Percentiles rank a stretch among this genome's conserved stretches.
phyloP scores from a whole-genome alignment of 192 early-diverging fungal species.

The Backusella westeae region DNA sequence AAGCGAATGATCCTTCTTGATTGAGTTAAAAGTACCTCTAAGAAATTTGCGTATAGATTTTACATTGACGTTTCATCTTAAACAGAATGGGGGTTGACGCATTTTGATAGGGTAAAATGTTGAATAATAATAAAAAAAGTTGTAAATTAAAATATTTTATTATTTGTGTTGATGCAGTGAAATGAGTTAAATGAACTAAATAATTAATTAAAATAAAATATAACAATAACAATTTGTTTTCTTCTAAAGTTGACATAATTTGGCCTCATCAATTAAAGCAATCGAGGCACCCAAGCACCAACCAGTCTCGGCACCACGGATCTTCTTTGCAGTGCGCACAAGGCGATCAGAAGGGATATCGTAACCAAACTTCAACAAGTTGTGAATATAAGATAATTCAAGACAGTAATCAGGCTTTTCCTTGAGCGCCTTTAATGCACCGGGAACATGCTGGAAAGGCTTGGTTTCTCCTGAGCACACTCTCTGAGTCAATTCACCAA shows the following conservation, averaged over 20 bases:
- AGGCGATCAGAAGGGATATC: conserved; percentile 67
- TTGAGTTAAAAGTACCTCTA: too few relatives aligned
- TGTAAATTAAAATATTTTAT: conserved; percentile 9
- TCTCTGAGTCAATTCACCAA: conserved; percentile 64
- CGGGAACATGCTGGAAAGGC: conserved; percentile 48
- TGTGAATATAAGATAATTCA: conserved; percentile 87
- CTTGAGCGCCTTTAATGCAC: conserved; percentile 47
- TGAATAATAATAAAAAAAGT: too few relatives aligned
- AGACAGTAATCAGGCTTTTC: conserved; percentile 79
- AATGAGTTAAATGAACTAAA: neutral
- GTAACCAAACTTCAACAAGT: conserved; percentile 81
- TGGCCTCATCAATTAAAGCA: conserved; percentile 66
- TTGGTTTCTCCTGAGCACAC: conserved; percentile 65
- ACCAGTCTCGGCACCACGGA: conserved; percentile 91
- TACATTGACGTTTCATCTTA: too few relatives aligned
- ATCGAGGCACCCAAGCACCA: conserved; percentile 96
- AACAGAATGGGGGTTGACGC: too few relatives aligned
- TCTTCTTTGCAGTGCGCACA: conserved; percentile 87
- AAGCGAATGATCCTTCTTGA: too few relatives aligned
- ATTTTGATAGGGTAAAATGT: too few relatives aligned
- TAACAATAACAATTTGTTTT: neutral
- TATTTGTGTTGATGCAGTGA: neutral
- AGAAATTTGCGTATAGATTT: too few relatives aligned
- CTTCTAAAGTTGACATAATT: conserved; percentile 28
- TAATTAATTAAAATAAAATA: neutral